A percentile compares a stretch with the other conserved stretches of the same genome.
These are phyloP conservation scores for Xylaria sp. DNA, from an alignment of 2,329 filamentous ascomycete genomes.

Conservation along the genomic window DNA sequence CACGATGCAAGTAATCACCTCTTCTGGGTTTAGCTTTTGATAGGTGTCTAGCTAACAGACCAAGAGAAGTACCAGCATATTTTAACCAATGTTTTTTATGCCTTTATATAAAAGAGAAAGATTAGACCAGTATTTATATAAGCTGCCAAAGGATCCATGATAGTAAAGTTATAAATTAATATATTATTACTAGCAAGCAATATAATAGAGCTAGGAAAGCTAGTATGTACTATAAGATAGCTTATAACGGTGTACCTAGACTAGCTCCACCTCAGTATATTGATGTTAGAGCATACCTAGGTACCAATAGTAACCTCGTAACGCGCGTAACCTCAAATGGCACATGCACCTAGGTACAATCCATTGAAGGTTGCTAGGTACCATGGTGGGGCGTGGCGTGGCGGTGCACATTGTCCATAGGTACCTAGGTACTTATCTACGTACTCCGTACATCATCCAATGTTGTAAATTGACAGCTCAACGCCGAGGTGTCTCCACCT, in stretches of 20 bases:
- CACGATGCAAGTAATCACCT: background rate
- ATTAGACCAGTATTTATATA: background rate
- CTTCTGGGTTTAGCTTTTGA: background rate
- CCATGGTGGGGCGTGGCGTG: slow-evolving; percentile 3
- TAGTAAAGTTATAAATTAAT: too few relatives aligned
- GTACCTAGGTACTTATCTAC: background rate
- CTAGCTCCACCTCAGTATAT: too few relatives aligned
- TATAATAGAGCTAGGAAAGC: too few relatives aligned
- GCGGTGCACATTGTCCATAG: slow-evolving; percentile 14
- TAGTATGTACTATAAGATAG: too few relatives aligned
- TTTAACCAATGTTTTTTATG: background rate
- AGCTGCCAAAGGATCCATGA: background rate
- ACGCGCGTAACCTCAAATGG: too few relatives aligned
- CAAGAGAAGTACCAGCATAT: background rate
- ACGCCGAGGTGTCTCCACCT: slow-evolving; percentile 11
- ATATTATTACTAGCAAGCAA: too few relatives aligned
- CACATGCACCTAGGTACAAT: background rate
- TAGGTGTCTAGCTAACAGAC: background rate
- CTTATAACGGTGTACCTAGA: too few relatives aligned
- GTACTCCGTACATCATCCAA: too few relatives aligned
- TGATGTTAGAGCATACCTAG: too few relatives aligned
- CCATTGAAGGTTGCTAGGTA: background rate
- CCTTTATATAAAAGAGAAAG: background rate
- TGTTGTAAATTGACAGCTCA: slow-evolving; percentile 5
- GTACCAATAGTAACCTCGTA: too few relatives aligned